These are phyloP conservation scores for Fusarium virguliforme DNA, from an alignment of 2,329 filamentous ascomycete genomes.

Conservation along the genomic window DNA sequence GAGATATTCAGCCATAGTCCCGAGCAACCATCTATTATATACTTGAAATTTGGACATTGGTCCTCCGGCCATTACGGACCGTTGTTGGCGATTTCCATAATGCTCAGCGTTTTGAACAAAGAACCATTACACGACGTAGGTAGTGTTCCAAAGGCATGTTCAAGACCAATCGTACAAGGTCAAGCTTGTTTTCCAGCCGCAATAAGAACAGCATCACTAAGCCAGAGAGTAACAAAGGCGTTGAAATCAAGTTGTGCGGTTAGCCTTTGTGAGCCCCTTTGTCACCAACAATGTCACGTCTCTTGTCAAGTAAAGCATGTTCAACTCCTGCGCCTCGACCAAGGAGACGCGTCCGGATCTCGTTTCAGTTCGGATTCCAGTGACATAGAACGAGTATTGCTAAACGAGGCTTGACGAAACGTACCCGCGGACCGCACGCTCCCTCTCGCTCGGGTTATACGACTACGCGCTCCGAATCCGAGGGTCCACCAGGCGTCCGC, in stretches of 20 bases:
- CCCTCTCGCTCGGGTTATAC: neutral
- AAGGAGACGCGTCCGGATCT: neutral
- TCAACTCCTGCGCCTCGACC: neutral
- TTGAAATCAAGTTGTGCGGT: neutral
- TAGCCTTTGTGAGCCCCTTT: neutral
- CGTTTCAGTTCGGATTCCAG: neutral
- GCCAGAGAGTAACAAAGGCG: neutral
- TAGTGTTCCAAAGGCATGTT: neutral
- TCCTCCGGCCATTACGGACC: too few relatives aligned
- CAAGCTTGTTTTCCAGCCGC: neutral
- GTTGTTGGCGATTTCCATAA: neutral
- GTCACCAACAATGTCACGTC: neutral
- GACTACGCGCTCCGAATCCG: constrained; percentile 15
- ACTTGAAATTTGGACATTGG: neutral
- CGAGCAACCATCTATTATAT: neutral
- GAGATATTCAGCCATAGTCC: too few relatives aligned
- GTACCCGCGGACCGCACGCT: neutral
- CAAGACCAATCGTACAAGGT: neutral
- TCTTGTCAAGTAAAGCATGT: neutral
- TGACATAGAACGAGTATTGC: neutral
- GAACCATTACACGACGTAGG: neutral
- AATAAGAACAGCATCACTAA: neutral
- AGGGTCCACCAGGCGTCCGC: neutral
- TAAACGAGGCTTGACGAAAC: neutral
- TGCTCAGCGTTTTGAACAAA: neutral